A percentile compares a stretch with the other conserved stretches of the same genome.
Conservation (phyloP, 2,329 filamentous ascomycete species). For the Monascus ruber region DNA sequence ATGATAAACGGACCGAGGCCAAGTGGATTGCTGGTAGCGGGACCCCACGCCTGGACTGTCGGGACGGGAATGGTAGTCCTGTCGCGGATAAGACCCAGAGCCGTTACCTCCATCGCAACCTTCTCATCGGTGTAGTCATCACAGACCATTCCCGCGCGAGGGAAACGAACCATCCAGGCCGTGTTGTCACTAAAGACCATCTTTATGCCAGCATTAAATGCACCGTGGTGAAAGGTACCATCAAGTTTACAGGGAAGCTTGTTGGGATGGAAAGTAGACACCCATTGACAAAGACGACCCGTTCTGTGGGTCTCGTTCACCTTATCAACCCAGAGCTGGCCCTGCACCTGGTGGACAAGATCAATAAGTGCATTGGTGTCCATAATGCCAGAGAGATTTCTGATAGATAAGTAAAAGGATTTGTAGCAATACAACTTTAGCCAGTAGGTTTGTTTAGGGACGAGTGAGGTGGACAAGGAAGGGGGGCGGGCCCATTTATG, state of each 20-base stretch:
- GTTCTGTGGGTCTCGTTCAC: slow-evolving; percentile 9
- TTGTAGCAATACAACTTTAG: background rate
- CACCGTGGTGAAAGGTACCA: slow-evolving; percentile 18
- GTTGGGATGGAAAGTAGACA: slow-evolving; percentile 23
- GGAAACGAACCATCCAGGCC: slow-evolving; percentile 20
- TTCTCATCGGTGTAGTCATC: slow-evolving; percentile 19
- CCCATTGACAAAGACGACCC: slow-evolving; percentile 16
- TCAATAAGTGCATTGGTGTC: slow-evolving; percentile 12
- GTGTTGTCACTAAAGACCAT: slow-evolving; percentile 19
- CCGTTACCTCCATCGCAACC: slow-evolving; percentile 19
- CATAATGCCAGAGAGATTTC: slow-evolving; percentile 6
- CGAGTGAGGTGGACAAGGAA: background rate
- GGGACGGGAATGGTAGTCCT: slow-evolving; percentile 17
- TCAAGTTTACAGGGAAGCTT: slow-evolving; percentile 22
- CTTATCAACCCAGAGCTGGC: slow-evolving; percentile 13
- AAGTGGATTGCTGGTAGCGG: slow-evolving; percentile 15
- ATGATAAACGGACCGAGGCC: slow-evolving; percentile 19
- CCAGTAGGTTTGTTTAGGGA: background rate
- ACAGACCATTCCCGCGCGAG: slow-evolving; percentile 16
- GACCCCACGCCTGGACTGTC: slow-evolving; percentile 15
- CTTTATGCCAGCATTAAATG: slow-evolving; percentile 23
- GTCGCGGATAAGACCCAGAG: slow-evolving; percentile 14
- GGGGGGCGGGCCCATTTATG: too few relatives aligned
- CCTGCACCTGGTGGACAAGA: slow-evolving; percentile 9
- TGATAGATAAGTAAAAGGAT: background rate